Conservation (phyloP, 31 red algal species). For the Odonthalia washingtoniensis region DNA sequence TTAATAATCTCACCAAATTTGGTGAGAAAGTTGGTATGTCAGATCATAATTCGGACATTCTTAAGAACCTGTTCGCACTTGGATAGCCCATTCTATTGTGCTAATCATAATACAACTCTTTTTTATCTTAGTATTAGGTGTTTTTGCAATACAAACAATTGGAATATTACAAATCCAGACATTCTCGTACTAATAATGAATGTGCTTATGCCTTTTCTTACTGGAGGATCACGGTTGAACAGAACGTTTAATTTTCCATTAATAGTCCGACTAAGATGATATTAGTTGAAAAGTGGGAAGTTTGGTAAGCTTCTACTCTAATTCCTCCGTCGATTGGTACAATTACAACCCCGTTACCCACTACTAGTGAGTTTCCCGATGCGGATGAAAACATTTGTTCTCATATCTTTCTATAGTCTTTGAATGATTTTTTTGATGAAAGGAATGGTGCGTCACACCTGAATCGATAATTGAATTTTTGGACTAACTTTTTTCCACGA, state of each 20-base stretch:
- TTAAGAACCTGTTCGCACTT: not conserved
- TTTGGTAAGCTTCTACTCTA: constrained; percentile 18
- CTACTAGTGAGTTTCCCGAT: not conserved
- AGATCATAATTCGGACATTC: not conserved
- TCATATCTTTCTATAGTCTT: not conserved
- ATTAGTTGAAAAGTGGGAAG: not conserved
- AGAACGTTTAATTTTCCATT: constrained; percentile 10
- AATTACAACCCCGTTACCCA: constrained; percentile 33
- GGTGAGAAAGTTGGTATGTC: not conserved
- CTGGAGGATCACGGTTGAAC: too few relatives aligned
- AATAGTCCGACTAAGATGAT: not conserved
- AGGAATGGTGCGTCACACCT: constrained; percentile 49
- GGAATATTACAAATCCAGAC: too few relatives aligned
- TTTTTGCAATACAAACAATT: too few relatives aligned
- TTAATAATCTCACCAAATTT: not conserved
- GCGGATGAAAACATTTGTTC: not conserved
- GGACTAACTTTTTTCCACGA: not conserved
- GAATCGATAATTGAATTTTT: not conserved
- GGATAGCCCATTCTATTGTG: not conserved
- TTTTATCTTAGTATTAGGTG: too few relatives aligned
- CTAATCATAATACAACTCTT: too few relatives aligned
- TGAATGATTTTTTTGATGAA: constrained; percentile 17
- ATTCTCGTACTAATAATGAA: too few relatives aligned
- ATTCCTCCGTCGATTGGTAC: constrained; percentile 3
- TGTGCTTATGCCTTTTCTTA: too few relatives aligned